These are phyloP conservation scores for Ceratocystis harringtonii DNA, from an alignment of 2,329 filamentous ascomycete genomes.

Conservation along the genomic window DNA sequence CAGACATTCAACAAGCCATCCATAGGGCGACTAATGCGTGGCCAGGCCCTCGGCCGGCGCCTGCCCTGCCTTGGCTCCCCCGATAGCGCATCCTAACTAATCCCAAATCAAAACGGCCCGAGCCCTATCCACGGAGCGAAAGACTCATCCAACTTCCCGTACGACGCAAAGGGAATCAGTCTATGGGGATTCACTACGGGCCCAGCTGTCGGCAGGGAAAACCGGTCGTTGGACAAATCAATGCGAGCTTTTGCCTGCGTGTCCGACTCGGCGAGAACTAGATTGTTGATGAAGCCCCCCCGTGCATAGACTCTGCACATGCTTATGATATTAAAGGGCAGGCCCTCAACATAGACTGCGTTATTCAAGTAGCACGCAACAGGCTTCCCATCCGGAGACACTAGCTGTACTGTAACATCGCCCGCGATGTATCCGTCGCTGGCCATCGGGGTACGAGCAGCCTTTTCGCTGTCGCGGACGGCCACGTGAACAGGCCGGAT, in stretches of 20 bases:
- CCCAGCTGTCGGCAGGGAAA: neutral
- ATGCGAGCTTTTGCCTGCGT: neutral
- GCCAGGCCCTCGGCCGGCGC: too few species aligned
- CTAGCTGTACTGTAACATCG: slow-evolving; percentile 1
- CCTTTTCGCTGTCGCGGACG: neutral
- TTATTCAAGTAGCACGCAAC: neutral
- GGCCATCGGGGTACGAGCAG: neutral
- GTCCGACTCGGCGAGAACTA: neutral
- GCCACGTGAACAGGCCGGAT: slow-evolving; percentile 1
- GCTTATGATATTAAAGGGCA: neutral
- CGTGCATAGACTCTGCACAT: slow-evolving; percentile 1
- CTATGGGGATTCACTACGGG: neutral
- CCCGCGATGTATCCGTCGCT: slow-evolving; percentile 1
- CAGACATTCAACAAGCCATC: too few species aligned
- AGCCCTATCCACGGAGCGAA: neutral
- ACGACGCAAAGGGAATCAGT: neutral
- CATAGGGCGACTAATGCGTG: too few species aligned
- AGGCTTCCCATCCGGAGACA: neutral
- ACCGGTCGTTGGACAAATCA: neutral
- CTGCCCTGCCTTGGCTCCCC: too few species aligned
- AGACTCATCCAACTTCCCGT: neutral
- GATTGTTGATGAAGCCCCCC: slow-evolving; percentile 4
- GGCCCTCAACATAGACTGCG: neutral
- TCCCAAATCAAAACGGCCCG: neutral
- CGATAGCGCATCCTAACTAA: neutral